These are phyloP conservation scores for Fraxinus latifolia DNA, from an alignment of 305 asterid species.

Conservation along the genomic window DNA sequence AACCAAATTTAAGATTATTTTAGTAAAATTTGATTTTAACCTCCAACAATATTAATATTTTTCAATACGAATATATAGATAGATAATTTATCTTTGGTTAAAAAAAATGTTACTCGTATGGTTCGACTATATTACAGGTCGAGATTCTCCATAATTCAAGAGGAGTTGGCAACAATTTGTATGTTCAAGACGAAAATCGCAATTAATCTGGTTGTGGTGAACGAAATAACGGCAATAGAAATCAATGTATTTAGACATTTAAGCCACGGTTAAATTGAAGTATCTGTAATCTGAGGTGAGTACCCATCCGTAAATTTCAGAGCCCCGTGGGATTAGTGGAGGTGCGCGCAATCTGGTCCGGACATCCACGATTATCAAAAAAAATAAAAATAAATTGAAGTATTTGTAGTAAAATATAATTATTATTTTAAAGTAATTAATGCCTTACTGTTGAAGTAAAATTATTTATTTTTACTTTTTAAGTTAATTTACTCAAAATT, in stretches of 20 bases:
- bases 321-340: too few species aligned
- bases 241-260: too few species aligned
- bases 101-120: background rate
- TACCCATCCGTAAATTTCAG: too few species aligned
- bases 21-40: background rate
- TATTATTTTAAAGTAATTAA: too few species aligned
- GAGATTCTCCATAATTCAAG: background rate
- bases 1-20: background rate
- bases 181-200: background rate
- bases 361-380: too few species aligned
- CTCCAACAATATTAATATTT: background rate
- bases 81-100: background rate
- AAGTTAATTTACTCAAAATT: background rate
- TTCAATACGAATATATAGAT: background rate
- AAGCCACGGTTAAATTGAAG: background rate
- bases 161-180: background rate
- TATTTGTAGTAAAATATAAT: too few species aligned
- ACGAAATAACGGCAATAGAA: background rate
- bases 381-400: too few species aligned
- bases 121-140: background rate
- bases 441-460: background rate
- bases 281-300: too few species aligned
- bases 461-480: too few species aligned
- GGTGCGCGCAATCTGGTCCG: too few species aligned
- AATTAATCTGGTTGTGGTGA: background rate